Conservation (phyloP, 164 flowering plant species). For the grape (Vitis vinifera) region ASM3070453v1 NC_081822.1:782501-783000, state of each 20-base stretch:
- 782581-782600: constrained; percentile 12
- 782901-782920: neutral
- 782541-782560: constrained; percentile 51
- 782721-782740: constrained; percentile 79
- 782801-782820: constrained; percentile 70
- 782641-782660: constrained; percentile 36
- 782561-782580: constrained; percentile 24
- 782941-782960: constrained; percentile 47
- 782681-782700: constrained; percentile 76
- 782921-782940: constrained; percentile 58
- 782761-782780: constrained; percentile 75
- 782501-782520: constrained; percentile 50
- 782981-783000: constrained; percentile 32
- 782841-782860: neutral
- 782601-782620: constrained; percentile 43
- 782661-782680: constrained; percentile 21
- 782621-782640: constrained; percentile 54
- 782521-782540: constrained; percentile 52
- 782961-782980: constrained; percentile 25
- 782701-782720: constrained; percentile 87
- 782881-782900: constrained; percentile 33
- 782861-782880: neutral
- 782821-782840: no score
- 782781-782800: constrained; percentile 60
- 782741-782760: constrained; percentile 39